Conservation (phyloP, 768 basidiomycete species). For the Punctularia strigosozonata region DNA sequence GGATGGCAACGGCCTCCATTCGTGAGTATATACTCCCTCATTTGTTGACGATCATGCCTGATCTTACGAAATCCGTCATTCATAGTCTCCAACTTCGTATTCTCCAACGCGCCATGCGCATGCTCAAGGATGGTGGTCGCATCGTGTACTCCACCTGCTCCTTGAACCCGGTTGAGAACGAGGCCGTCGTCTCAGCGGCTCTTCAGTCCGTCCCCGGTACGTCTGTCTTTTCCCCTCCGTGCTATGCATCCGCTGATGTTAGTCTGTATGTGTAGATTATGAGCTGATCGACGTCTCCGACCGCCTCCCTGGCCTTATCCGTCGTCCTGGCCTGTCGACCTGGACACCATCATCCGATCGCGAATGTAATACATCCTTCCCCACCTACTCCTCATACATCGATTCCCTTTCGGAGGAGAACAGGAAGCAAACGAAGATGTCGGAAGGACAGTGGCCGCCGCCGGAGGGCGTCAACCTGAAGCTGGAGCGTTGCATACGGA, state of each 20-base stretch:
- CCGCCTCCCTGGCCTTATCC: slow-evolving; percentile 58
- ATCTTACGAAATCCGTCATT: not conserved
- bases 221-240: slow-evolving; percentile 7
- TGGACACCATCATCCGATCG: slow-evolving; percentile 65
- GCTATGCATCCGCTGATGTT: no score
- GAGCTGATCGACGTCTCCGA: slow-evolving; percentile 68
- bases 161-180: slow-evolving; percentile 93
- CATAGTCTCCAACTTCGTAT: slow-evolving; percentile 85
- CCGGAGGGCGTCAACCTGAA: slow-evolving; percentile 18
- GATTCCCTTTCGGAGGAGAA: slow-evolving; percentile 35
- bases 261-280: slow-evolving; percentile 36
- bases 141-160: slow-evolving; percentile 99
- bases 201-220: slow-evolving; percentile 59
- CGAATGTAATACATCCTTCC: slow-evolving; percentile 25
- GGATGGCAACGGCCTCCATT: slow-evolving; percentile 86
- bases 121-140: slow-evolving; percentile 76
- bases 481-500: slow-evolving; percentile 52
- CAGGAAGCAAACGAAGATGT: slow-evolving; percentile 46
- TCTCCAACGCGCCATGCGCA: slow-evolving; percentile 82
- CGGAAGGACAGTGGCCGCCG: slow-evolving; percentile 70
- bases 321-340: slow-evolving; percentile 59
- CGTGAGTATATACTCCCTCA: slow-evolving; percentile 31
- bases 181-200: slow-evolving; percentile 86
- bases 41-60: not conserved
- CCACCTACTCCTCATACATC: slow-evolving; percentile 50